These are phyloP conservation scores for Kwoniella dendrophila DNA, from an alignment of 768 basidiomycete species.

Conservation along the genomic window DNA sequence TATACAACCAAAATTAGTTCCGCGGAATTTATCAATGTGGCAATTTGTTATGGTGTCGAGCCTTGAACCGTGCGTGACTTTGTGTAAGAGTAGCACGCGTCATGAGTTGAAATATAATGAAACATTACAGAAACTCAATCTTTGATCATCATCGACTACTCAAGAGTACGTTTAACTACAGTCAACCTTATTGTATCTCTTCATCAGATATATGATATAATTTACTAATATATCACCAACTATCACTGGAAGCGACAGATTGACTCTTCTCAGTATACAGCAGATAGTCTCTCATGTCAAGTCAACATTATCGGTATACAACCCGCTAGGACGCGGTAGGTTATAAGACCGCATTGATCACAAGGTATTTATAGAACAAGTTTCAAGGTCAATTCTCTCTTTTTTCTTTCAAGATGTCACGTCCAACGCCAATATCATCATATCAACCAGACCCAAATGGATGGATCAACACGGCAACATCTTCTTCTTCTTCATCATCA, in stretches of 20 bases:
- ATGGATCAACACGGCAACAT: conserved; percentile 39
- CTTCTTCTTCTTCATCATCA: conserved; percentile 17
- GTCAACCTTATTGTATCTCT: no score
- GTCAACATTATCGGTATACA: neutral
- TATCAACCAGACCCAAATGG: conserved; percentile 39
- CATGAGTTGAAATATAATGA: neutral
- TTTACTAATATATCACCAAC: no score
- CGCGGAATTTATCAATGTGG: neutral
- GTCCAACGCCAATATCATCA: conserved; percentile 21
- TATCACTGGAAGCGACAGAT: no score
- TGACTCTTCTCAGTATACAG: no score
- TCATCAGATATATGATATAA: no score
- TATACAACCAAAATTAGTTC: neutral
- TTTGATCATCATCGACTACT: no score
- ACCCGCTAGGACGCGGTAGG: neutral
- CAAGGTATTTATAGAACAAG: neutral
- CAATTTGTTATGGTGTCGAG: neutral
- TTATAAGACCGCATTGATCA: no score
- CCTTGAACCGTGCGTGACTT: conserved; percentile 10
- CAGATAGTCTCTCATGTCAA: neutral
- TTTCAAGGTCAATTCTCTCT: conserved; percentile 4
- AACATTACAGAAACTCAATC: neutral
- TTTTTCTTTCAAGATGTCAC: conserved; percentile 22
- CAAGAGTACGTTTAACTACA: no score
- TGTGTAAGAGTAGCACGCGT: conserved; percentile 1